These are phyloP conservation scores for Suhomyces xylopsoci DNA, from an alignment of 805 yeast genomes.

Conservation along the genomic window DNA sequence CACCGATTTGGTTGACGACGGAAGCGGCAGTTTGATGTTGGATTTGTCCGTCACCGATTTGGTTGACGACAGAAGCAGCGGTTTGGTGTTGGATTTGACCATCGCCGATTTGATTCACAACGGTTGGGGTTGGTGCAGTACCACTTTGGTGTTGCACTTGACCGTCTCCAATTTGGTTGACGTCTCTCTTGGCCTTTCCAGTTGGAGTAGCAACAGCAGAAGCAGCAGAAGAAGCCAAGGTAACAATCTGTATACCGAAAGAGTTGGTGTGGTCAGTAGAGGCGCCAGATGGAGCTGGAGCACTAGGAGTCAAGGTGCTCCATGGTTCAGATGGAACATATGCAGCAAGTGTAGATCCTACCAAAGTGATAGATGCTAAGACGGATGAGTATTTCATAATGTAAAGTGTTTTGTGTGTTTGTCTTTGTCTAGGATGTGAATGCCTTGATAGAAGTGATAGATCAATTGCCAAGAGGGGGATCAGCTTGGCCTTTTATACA, in stretches of 20 bases:
- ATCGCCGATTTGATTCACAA: conserved; percentile 45
- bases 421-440: neutral
- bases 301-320: conserved; percentile 32
- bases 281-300: conserved; percentile 24
- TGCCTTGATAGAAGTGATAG: neutral
- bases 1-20: conserved; percentile 35
- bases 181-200: conserved; percentile 13
- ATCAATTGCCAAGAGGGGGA: neutral
- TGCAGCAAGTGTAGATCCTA: conserved; percentile 55
- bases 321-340: conserved; percentile 26
- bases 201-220: conserved; percentile 20
- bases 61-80: conserved; percentile 18
- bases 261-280: conserved; percentile 51
- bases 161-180: conserved; percentile 48
- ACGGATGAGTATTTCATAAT: conserved; percentile 19
- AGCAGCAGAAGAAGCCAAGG: conserved; percentile 37
- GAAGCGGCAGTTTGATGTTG: conserved; percentile 22
- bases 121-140: conserved; percentile 48
- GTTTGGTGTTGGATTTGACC: conserved; percentile 48
- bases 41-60: conserved; percentile 26
- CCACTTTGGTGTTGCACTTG: conserved; percentile 49
- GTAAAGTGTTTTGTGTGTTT: neutral
- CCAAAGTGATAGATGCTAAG: conserved; percentile 35
- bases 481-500: neutral
- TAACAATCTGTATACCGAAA: conserved; percentile 69